A percentile compares a stretch with the other conserved stretches of the same genome.
Evolutionary conservation across 2,329 filamentous ascomycete species (phyloP).

Genomic region (Monosporascus sp.): DNA sequence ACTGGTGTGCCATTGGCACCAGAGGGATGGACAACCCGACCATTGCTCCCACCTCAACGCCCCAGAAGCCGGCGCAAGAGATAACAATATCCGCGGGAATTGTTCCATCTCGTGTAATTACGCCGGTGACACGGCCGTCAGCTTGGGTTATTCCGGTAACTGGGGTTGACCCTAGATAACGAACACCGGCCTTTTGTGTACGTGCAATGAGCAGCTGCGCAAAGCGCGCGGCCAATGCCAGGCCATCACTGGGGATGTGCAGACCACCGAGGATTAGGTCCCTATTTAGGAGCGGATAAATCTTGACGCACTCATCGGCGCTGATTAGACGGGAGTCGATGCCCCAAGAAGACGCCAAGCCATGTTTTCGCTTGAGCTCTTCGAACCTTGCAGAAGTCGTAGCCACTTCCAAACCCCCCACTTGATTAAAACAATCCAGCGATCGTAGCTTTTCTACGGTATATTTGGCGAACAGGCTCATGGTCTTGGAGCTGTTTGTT

Average conservation of each 20-base stretch:
- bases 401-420: constrained; percentile 58
- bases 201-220: constrained; percentile 56
- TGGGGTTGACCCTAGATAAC: constrained; percentile 48
- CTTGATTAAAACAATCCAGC: constrained; percentile 56
- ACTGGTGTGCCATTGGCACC: constrained; percentile 57
- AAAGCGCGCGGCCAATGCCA: constrained; percentile 55
- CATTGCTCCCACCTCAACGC: constrained; percentile 59
- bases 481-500: constrained; percentile 50
- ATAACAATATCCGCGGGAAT: constrained; percentile 55
- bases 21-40: constrained; percentile 51
- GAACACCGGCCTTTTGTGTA: constrained; percentile 52
- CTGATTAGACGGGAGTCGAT: constrained; percentile 48
- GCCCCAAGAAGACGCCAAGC: constrained; percentile 56
- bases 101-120: constrained; percentile 40
- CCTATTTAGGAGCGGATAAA: constrained; percentile 50
- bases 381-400: constrained; percentile 53
- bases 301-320: constrained; percentile 43
- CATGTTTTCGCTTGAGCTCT: constrained; percentile 58
- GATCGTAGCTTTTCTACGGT: constrained; percentile 55
- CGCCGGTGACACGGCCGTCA: constrained; percentile 48
- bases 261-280: constrained; percentile 52
- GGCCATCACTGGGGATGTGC: constrained; percentile 54
- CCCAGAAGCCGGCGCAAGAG: constrained; percentile 62
- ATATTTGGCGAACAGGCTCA: constrained; percentile 55
- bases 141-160: constrained; percentile 51